A percentile compares a stretch with the other conserved stretches of the same genome.
These are phyloP conservation scores for Fusarium longipes DNA, from an alignment of 2,329 filamentous ascomycete genomes.

Conservation along the genomic window DNA sequence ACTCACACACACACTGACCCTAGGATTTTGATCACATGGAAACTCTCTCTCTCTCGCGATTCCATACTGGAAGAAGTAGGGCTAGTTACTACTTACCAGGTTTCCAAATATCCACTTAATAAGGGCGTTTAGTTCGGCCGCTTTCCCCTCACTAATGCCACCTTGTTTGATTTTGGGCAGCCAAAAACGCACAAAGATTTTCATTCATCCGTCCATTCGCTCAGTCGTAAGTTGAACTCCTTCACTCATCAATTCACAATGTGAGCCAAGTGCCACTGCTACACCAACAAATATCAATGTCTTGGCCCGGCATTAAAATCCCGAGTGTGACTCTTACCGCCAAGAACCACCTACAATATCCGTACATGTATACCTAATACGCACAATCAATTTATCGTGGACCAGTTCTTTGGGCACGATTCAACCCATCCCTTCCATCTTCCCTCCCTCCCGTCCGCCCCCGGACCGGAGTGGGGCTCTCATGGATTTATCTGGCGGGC, in stretches of 20 bases:
- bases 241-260: not conserved
- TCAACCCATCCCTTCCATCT: not conserved
- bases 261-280: not conserved
- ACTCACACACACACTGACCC: conserved; percentile 32
- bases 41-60: conserved; percentile 29
- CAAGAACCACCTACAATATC: conserved; percentile 10
- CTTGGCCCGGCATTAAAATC: conserved; percentile 36
- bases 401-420: conserved; percentile 28
- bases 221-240: conserved; percentile 8
- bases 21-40: conserved; percentile 38
- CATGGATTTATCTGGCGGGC: not conserved
- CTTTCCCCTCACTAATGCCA: conserved; percentile 46
- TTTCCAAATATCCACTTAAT: conserved; percentile 38
- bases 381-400: conserved; percentile 7
- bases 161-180: conserved; percentile 43
- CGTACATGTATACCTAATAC: not conserved
- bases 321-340: conserved; percentile 36
- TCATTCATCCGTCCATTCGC: conserved; percentile 9
- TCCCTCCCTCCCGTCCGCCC: conserved; percentile 19
- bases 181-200: conserved; percentile 24
- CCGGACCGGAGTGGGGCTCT: conserved; percentile 11
- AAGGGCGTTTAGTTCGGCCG: conserved; percentile 35
- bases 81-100: conserved; percentile 23
- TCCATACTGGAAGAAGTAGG: conserved; percentile 29
- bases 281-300: conserved; percentile 6